Conservation (phyloP, 73 alveolate species). For the Symbiodinium natans region DNA sequence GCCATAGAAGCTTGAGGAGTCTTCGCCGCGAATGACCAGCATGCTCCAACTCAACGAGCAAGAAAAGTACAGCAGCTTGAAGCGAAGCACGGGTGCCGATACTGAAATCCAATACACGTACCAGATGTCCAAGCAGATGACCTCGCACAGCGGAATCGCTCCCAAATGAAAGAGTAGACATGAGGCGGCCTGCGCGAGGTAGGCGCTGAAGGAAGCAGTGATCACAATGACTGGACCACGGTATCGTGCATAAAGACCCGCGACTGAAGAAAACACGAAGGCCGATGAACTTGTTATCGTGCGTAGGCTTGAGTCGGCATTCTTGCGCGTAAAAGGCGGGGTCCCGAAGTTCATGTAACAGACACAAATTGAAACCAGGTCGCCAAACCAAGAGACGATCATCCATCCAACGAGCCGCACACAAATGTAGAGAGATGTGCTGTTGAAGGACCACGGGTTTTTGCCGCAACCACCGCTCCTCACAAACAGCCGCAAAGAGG, state of each 20-base stretch:
- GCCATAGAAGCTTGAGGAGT: background rate
- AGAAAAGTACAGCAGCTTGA: background rate
- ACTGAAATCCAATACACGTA: background rate
- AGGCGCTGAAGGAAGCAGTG: background rate
- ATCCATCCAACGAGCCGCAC: conserved; percentile 4
- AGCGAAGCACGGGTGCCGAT: background rate
- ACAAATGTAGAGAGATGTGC: background rate
- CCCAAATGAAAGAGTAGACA: background rate
- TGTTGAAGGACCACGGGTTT: background rate
- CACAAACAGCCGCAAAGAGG: background rate
- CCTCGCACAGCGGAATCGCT: background rate
- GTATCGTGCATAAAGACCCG: background rate
- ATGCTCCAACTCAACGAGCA: background rate
- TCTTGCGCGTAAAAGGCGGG: background rate
- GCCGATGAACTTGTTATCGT: background rate
- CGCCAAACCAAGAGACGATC: conserved; percentile 1
- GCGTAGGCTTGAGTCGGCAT: background rate
- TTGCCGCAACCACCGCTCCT: background rate
- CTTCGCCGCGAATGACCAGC: background rate
- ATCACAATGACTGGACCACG: background rate
- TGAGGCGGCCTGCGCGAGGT: background rate
- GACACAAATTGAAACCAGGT: background rate
- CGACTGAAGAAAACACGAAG: background rate
- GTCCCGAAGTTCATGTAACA: background rate
- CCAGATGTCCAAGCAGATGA: background rate